Evolutionary conservation across 1,139 yeast genomes (phyloP), one percentile per base, ranked within the genome.

Genomic region (Candida sanyaensis): DNA sequence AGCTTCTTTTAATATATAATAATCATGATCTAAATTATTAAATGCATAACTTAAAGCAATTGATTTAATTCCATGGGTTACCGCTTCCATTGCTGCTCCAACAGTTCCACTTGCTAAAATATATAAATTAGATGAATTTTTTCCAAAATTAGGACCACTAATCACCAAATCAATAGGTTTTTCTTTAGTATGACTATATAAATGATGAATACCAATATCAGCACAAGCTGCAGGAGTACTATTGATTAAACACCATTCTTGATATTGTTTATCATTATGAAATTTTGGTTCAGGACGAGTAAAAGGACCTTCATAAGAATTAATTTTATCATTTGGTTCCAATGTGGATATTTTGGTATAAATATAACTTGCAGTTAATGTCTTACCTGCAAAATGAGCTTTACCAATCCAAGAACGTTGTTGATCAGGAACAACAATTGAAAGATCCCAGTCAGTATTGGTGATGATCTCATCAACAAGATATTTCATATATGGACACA

Each of bases 221-320:
- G 96, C 82, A 66, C 97, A 91, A 2, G 96, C 88, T 6, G 98
- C 98, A 0, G 99, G 99, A 0, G 98, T 93, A 39, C 96, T 95
- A 63, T 89, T 91, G 6, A 93, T 71, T 42, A 92, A 70, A 41
- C 82, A 78, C 98, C 98, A 93, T 66, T 92, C 96, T 56, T 85
- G 83, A 48, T 71, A 71, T 30, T 68, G 69, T 0, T 49, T 32
- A n/a, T 64, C 56, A 11, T 65, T 59, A 17, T 64, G 50, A 68
- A 52, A 41, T 55, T 59, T 43, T 28, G 51, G 51, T 62, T 81
- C 73, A 48, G 81, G 76, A 33, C 67, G 56, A 52, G 77, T 69
- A 58, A 78, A 88, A 0, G 97, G 97, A 0, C 97, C 97, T 42
- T 79, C 75, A 59, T 65, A 84, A 3, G 74, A 65, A 55, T 85